phyloP scores from a whole-genome alignment of 2,329 filamentous ascomycete species.

The Lasiodiplodia gonubiensis region DNA sequence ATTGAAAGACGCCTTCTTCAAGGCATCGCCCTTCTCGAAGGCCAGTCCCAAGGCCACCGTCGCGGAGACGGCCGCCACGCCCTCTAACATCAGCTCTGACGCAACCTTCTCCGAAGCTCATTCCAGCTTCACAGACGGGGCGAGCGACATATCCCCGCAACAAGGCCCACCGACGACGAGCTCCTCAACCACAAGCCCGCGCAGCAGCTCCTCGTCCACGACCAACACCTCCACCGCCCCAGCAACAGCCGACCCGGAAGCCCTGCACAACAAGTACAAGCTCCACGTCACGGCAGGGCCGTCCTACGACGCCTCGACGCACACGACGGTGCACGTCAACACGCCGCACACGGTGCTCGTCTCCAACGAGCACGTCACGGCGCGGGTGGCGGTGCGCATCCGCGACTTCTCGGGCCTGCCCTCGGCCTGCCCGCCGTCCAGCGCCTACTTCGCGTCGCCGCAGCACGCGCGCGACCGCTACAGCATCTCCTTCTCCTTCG shows the following conservation, averaged over 20 bases:
- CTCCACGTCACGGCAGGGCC: slow-evolving; percentile 47
- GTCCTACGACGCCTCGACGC: slow-evolving; percentile 40
- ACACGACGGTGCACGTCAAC: slow-evolving; percentile 43
- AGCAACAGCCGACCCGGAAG: not conserved
- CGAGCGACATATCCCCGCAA: not conserved
- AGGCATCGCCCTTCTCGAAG: slow-evolving; percentile 8
- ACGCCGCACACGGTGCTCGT: slow-evolving; percentile 35
- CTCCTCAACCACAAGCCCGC: not conserved
- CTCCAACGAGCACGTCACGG: slow-evolving; percentile 39
- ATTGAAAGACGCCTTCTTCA: slow-evolving; percentile 17
- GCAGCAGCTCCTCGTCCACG: not conserved
- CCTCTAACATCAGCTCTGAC: slow-evolving; percentile 9
- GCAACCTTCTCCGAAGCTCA: slow-evolving; percentile 7
- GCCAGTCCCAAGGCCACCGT: slow-evolving; percentile 11
- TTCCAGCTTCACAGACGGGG: slow-evolving; percentile 4
- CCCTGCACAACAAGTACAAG: slow-evolving; percentile 39
- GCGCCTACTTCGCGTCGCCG: slow-evolving; percentile 41
- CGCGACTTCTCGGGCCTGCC: slow-evolving; percentile 41
- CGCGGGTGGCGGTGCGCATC: slow-evolving; percentile 43
- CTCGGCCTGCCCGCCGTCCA: slow-evolving; percentile 36
- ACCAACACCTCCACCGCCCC: not conserved
- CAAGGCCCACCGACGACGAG: not conserved
- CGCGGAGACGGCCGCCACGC: slow-evolving; percentile 4
- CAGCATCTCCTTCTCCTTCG: slow-evolving; percentile 45
- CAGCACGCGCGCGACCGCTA: slow-evolving; percentile 44